Conservation (phyloP, 306 rosid genomes). For the Oemleria cerasiformis region DNA sequence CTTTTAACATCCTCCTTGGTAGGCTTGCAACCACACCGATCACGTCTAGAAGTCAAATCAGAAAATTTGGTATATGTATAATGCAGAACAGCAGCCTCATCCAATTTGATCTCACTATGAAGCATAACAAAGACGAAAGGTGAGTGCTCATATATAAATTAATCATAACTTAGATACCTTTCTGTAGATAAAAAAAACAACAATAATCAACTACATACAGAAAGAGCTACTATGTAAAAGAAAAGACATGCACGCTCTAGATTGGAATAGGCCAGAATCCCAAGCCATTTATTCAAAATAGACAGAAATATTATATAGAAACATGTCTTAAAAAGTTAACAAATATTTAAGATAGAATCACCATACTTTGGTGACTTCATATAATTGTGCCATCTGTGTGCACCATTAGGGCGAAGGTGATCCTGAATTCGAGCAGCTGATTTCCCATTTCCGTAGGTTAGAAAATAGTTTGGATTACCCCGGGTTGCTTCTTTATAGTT, state of each 20-base stretch:
- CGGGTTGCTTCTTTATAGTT: constrained; percentile 89
- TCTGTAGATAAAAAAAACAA: not conserved
- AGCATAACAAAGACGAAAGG: not conserved
- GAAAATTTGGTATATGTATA: constrained; percentile 96
- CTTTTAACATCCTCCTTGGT: constrained; percentile 91
- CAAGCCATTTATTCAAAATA: not conserved
- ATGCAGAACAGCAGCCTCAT: constrained; percentile 96
- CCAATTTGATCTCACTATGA: constrained; percentile 85
- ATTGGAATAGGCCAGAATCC: not conserved
- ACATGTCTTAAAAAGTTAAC: not conserved
- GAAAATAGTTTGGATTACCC: constrained; percentile 92
- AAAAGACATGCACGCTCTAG: too few relatives aligned
- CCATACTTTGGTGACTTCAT: constrained; percentile 88
- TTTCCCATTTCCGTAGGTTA: constrained; percentile 97
- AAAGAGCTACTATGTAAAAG: not conserved
- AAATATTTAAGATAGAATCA: constrained; percentile 15
- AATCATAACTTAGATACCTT: not conserved
- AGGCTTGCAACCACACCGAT: constrained; percentile 98
- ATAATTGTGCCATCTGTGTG: constrained; percentile 99
- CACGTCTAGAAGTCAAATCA: constrained; percentile 93
- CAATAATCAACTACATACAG: not conserved
- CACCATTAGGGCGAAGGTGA: constrained; percentile 98
- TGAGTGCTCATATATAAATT: not conserved
- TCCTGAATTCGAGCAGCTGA: constrained; percentile 93
- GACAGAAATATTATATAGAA: not conserved